These are phyloP conservation scores for Pestalotiopsis sp. DNA, from an alignment of 2,329 filamentous ascomycete species.

Conservation along the genomic window DNA sequence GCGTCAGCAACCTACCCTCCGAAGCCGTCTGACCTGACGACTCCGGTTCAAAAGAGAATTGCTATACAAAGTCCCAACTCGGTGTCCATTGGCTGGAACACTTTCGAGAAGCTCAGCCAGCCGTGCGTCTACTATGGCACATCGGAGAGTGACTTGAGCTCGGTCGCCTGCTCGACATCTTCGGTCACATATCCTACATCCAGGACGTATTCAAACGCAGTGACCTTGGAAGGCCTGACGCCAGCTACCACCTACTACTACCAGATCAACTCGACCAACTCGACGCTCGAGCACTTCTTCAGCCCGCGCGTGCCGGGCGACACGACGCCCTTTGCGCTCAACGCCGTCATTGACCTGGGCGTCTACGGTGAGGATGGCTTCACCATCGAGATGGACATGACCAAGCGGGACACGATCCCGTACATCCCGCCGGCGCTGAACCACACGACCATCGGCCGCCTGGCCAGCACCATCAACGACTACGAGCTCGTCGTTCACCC, in stretches of 20 bases:
- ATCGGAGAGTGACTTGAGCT: slow-evolving; percentile 38
- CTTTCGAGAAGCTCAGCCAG: slow-evolving; percentile 46
- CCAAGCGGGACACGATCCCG: slow-evolving; percentile 52
- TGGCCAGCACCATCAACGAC: slow-evolving; percentile 53
- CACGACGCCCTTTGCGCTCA: slow-evolving; percentile 53
- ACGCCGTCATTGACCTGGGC: slow-evolving; percentile 56
- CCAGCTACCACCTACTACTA: slow-evolving; percentile 63
- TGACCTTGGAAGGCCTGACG: slow-evolving; percentile 45
- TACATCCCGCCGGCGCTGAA: slow-evolving; percentile 53
- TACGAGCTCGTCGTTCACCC: slow-evolving; percentile 59
- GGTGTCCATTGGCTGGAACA: slow-evolving; percentile 60
- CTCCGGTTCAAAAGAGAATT: slow-evolving; percentile 22
- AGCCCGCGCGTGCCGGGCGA: slow-evolving; percentile 57
- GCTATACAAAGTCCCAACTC: neutral
- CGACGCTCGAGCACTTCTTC: slow-evolving; percentile 53
- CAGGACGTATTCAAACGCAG: slow-evolving; percentile 55
- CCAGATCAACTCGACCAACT: slow-evolving; percentile 59
- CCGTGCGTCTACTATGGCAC: slow-evolving; percentile 56
- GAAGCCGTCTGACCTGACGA: slow-evolving; percentile 51
- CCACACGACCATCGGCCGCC: slow-evolving; percentile 59
- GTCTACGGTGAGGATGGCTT: slow-evolving; percentile 57
- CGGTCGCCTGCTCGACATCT: slow-evolving; percentile 44
- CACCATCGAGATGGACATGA: slow-evolving; percentile 45
- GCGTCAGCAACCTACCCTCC: slow-evolving; percentile 42
- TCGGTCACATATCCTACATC: slow-evolving; percentile 56